phyloP scores from a whole-genome alignment of 2,329 filamentous ascomycete species.

The Trichophyton benhamiae region DNA sequence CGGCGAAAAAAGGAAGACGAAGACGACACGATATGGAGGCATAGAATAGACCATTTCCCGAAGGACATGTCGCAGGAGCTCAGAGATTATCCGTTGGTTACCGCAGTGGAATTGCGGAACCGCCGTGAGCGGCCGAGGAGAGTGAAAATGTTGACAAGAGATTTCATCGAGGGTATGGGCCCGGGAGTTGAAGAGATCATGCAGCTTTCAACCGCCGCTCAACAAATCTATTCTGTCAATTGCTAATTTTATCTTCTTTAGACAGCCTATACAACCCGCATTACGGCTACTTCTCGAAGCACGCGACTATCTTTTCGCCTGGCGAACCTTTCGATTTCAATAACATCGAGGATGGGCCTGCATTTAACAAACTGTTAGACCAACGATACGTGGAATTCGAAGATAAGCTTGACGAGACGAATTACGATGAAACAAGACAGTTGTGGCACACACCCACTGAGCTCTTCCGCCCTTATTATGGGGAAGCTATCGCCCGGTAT shows the following conservation, averaged over 20 bases:
- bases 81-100: constrained; percentile 69
- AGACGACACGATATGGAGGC: constrained; percentile 70
- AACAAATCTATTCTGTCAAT: background rate
- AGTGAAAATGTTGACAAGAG: constrained; percentile 93
- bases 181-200: background rate
- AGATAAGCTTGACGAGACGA: constrained; percentile 63
- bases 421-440: constrained; percentile 66
- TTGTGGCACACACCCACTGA: constrained; percentile 98
- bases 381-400: constrained; percentile 82
- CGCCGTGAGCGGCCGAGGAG: constrained; percentile 65
- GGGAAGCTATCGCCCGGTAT: constrained; percentile 92
- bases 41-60: constrained; percentile 62
- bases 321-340: constrained; percentile 86
- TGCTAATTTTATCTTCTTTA: constrained; percentile 25
- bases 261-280: constrained; percentile 89
- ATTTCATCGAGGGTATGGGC: constrained; percentile 79
- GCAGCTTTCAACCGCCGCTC: background rate
- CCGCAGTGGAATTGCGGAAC: constrained; percentile 61
- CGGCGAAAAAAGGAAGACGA: constrained; percentile 25
- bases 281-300: constrained; percentile 93
- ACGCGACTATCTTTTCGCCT: constrained; percentile 89
- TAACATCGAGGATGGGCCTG: constrained; percentile 65
- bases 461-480: constrained; percentile 91
- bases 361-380: constrained; percentile 67
- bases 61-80: constrained; percentile 71